Evolutionary conservation across 1,139 yeast genomes (phyloP), one percentile per base, ranked within the genome.

Genomic region (Sugiyamaella japonica): DNA sequence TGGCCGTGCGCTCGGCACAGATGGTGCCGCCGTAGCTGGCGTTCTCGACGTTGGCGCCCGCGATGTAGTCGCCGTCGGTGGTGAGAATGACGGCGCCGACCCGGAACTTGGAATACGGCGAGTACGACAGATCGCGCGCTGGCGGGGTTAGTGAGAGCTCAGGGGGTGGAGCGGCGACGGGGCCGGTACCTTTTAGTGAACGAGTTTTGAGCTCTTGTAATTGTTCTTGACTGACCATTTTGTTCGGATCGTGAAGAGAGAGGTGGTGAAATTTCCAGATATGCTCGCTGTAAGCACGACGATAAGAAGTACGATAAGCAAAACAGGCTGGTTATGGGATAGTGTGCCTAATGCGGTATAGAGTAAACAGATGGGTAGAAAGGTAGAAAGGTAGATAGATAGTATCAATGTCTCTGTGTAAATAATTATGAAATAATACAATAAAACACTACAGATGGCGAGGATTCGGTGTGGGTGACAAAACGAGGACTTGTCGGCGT

Each of bases 11-110:
- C 68, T 93, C 99, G 1, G 99, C 99, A 70, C 99, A 93, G 15
- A 90, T 83, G 1, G 87, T 79, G 0, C 86, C 97, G 0, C 93
- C 95, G 66, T 87, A 91, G 42, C 95, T 84, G 2, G 97, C 97
- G 67, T 91, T 93, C 68, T 93, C 99, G 25, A 93, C 83, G 63
- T 93, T 93, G 48, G 95, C 96, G 3, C 98, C 99, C 10, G 72
- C 69, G 36, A 85, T 72, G 46, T 69, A 74, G 17, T 74, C 72
- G 2, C 83, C 86, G 8, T 75, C 71, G 1, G 67, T 67, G 0
- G 89, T 77, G 32, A 87, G 66, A 1, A 91, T 64, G 1, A 85
- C 82, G 53, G 96, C 89, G 0, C 98, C 97, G 1, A 93, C 99
- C 47, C 91, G 76, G 70, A 89, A 90, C 48, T 86, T 82, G 38